Conservation (phyloP, 805 yeast species). For the Alloascoidea africana region DNA sequence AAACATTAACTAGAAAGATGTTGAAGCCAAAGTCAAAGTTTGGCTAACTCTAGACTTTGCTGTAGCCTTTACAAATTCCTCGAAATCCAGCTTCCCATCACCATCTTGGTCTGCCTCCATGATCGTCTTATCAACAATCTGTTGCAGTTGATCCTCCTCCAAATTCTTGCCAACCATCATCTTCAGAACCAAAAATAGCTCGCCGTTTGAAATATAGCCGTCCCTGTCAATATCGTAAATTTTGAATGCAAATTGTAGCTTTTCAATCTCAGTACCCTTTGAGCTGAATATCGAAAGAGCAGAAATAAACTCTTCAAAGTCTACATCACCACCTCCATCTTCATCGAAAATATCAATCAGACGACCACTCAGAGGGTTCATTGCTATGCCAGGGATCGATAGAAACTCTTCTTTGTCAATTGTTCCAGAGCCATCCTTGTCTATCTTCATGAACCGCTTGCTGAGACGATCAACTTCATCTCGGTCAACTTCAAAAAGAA, state of each 20-base stretch:
- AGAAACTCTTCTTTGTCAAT: slow-evolving; percentile 84
- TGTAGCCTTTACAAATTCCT: slow-evolving; percentile 62
- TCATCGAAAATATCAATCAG: slow-evolving; percentile 90
- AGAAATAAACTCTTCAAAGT: slow-evolving; percentile 85
- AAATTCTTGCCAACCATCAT: slow-evolving; percentile 95
- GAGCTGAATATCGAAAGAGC: slow-evolving; percentile 82
- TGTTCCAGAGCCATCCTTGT: slow-evolving; percentile 83
- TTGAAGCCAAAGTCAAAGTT: slow-evolving; percentile 1
- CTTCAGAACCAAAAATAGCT: slow-evolving; percentile 76
- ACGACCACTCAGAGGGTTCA: slow-evolving; percentile 80
- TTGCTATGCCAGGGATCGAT: slow-evolving; percentile 81
- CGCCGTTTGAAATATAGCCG: slow-evolving; percentile 92
- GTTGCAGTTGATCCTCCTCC: slow-evolving; percentile 79
- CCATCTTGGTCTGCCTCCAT: slow-evolving; percentile 85
- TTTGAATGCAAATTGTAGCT: slow-evolving; percentile 77
- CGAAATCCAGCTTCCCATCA: slow-evolving; percentile 74
- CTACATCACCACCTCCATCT: slow-evolving; percentile 86
- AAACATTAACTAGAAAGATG: too few species aligned
- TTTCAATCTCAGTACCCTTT: slow-evolving; percentile 66
- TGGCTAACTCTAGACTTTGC: not conserved
- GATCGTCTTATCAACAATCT: slow-evolving; percentile 92
- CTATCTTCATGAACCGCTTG: slow-evolving; percentile 89
- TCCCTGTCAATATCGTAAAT: slow-evolving; percentile 94
- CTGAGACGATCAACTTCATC: slow-evolving; percentile 88
- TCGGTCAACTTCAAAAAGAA: slow-evolving; percentile 45